These are phyloP conservation scores for Penicillium herquei DNA, from an alignment of 495 filamentous ascomycete species.

Conservation along the genomic window DNA sequence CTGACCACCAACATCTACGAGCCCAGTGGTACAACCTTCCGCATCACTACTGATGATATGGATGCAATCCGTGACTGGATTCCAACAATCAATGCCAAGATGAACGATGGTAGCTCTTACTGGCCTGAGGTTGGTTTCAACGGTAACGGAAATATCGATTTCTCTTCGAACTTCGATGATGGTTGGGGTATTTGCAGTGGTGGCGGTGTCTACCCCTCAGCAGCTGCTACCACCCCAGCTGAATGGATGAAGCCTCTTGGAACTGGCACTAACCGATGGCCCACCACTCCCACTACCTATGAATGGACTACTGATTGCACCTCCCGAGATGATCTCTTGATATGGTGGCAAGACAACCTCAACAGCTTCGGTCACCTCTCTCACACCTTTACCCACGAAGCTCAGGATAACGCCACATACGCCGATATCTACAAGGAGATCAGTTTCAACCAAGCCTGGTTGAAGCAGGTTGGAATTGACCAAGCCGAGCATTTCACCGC, in stretches of 20 bases:
- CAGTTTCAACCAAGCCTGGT: constrained; percentile 59
- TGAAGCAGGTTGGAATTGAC: constrained; percentile 49
- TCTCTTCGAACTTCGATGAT: constrained; percentile 35
- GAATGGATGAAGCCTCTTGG: constrained; percentile 59
- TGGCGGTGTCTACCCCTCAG: constrained; percentile 38
- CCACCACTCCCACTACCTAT: constrained; percentile 42
- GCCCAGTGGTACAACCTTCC: constrained; percentile 43
- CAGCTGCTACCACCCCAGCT: constrained; percentile 44
- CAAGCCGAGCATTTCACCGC: constrained; percentile 41
- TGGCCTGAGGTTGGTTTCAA: constrained; percentile 60
- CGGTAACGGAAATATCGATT: constrained; percentile 60
- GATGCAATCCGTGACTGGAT: constrained; percentile 49
- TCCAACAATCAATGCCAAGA: constrained; percentile 45
- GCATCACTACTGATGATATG: constrained; percentile 51
- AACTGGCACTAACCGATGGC: constrained; percentile 56
- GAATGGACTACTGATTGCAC: constrained; percentile 49
- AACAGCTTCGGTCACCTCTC: constrained; percentile 56
- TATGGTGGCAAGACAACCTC: constrained; percentile 53
- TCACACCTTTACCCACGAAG: constrained; percentile 63
- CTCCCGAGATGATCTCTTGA: constrained; percentile 46
- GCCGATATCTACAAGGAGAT: constrained; percentile 56
- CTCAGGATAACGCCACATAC: constrained; percentile 61
- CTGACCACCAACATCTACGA: constrained; percentile 55
- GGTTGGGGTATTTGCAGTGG: constrained; percentile 31
- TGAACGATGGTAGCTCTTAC: constrained; percentile 55